phyloP scores from a whole-genome alignment of 495 filamentous ascomycete species.

The Aspergillus baeticus region DNA sequence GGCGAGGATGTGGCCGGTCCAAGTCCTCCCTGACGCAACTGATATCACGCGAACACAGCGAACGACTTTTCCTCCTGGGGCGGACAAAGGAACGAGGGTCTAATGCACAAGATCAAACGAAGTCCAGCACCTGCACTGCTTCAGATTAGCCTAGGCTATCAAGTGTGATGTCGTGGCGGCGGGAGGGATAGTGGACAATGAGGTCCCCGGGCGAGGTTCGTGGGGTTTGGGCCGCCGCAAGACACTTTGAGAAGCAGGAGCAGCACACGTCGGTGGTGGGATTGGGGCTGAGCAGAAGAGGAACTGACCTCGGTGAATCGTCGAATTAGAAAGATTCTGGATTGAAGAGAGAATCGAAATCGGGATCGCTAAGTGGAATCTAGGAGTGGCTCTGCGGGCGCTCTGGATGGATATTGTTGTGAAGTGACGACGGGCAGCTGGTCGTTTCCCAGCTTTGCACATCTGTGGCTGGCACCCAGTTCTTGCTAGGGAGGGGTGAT shows the following conservation, averaged over 20 bases:
- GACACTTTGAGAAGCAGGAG: conserved; percentile 26
- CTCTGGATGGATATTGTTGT: conserved; percentile 17
- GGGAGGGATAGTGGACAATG: conserved; percentile 27
- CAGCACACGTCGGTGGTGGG: conserved; percentile 35
- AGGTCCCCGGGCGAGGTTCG: conserved; percentile 41
- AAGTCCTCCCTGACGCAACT: conserved; percentile 30
- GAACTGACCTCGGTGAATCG: conserved; percentile 4
- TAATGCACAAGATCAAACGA: conserved; percentile 11
- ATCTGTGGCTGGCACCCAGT: conserved; percentile 25
- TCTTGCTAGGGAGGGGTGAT: conserved; percentile 14
- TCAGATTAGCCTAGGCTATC: conserved; percentile 16
- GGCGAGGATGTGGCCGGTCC: conserved; percentile 34
- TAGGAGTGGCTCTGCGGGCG: conserved; percentile 27
- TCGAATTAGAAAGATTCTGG: conserved; percentile 3
- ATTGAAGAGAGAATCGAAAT: conserved; percentile 16
- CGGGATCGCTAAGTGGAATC: conserved; percentile 27
- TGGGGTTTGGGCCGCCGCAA: conserved; percentile 46
- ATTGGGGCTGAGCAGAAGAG: conserved; percentile 18
- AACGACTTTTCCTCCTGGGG: conserved; percentile 15
- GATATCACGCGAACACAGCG: conserved; percentile 31
- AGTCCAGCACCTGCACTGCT: conserved; percentile 17
- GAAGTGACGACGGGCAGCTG: conserved; percentile 19
- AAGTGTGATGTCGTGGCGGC: conserved; percentile 15
- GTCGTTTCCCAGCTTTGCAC: conserved; percentile 7
- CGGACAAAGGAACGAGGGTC: conserved; percentile 9